These are phyloP conservation scores for Mortierella sp. DNA, from an alignment of 371 early-diverging fungal species.

Conservation along the genomic window DNA sequence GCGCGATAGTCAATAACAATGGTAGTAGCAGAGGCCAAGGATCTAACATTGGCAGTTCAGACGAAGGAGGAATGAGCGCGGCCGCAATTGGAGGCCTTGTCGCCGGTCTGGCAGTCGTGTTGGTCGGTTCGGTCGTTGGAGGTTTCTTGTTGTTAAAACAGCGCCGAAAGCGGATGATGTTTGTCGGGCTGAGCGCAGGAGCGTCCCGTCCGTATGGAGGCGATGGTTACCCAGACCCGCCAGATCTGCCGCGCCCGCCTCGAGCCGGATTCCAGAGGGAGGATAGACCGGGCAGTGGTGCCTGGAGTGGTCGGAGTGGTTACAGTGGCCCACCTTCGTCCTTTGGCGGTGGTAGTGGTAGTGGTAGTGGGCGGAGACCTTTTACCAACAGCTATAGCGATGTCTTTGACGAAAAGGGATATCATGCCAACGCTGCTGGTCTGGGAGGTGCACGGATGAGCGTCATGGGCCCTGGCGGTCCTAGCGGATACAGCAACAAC, in stretches of 20 bases:
- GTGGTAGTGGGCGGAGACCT: neutral
- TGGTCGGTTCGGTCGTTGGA: slow-evolving; percentile 36
- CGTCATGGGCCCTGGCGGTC: neutral
- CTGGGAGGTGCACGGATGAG: slow-evolving; percentile 21
- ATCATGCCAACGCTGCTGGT: slow-evolving; percentile 25
- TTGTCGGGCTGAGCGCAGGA: slow-evolving; percentile 15
- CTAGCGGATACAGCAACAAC: neutral
- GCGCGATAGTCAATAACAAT: neutral
- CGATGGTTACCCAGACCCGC: slow-evolving; percentile 23
- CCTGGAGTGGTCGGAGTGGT: slow-evolving; percentile 19
- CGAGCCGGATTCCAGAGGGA: slow-evolving; percentile 1
- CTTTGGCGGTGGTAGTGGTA: neutral
- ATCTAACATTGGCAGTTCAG: neutral
- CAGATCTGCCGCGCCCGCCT: slow-evolving; percentile 13
- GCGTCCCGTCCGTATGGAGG: slow-evolving; percentile 9
- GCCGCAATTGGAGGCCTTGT: slow-evolving; percentile 38
- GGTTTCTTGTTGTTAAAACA: slow-evolving; percentile 47
- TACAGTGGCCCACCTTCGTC: slow-evolving; percentile 5
- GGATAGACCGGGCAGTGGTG: slow-evolving; percentile 7
- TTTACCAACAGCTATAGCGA: neutral
- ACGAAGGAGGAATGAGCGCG: slow-evolving; percentile 21
- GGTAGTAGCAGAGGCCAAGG: neutral
- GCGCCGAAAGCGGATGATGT: slow-evolving; percentile 43
- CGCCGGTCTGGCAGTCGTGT: slow-evolving; percentile 20
- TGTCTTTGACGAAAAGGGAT: slow-evolving; percentile 26